Evolutionary conservation across 495 filamentous ascomycete species (phyloP).

Genomic region (Penicillium tannophilum): DNA sequence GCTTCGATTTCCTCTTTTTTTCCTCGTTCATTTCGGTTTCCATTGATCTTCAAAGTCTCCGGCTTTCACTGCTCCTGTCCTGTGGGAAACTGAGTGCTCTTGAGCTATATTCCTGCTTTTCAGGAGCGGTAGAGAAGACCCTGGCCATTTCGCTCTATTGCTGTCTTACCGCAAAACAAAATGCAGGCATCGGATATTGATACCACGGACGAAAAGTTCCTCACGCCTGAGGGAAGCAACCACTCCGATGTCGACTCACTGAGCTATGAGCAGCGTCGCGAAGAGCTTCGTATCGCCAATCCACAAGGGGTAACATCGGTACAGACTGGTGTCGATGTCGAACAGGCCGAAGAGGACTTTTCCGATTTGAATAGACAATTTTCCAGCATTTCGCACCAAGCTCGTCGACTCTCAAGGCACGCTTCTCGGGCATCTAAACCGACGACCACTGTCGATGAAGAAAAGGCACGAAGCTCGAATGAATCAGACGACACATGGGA

Average conservation of each 20-base stretch:
- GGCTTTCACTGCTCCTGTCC: not conserved
- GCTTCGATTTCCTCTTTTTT: not conserved
- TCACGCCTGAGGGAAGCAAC: conserved; percentile 16
- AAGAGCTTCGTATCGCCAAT: conserved; percentile 33
- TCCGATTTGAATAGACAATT: conserved; percentile 73
- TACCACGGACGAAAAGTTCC: conserved; percentile 23
- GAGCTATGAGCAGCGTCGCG: conserved; percentile 36
- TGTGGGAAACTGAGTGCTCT: not conserved
- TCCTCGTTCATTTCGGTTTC: not conserved
- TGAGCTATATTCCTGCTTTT: not conserved
- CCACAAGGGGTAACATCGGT: conserved; percentile 49
- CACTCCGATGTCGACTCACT: conserved; percentile 32
- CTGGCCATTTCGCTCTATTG: not conserved
- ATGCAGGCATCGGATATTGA: not conserved
- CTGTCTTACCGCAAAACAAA: not conserved
- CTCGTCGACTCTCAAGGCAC: conserved; percentile 46
- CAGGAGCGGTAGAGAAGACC: not conserved
- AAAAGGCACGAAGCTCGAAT: conserved; percentile 50
- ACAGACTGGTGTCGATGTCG: conserved; percentile 63
- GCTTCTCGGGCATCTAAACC: conserved; percentile 43
- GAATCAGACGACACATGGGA: conserved; percentile 65
- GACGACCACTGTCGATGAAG: conserved; percentile 43
- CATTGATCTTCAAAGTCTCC: not conserved
- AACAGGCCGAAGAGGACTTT: conserved; percentile 76
- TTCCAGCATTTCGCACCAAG: conserved; percentile 62